Evolutionary conservation across 768 basidiomycete genomes (phyloP), one percentile per base, ranked within the genome.

Genomic region (Hemileccinum rubropunctum): DNA sequence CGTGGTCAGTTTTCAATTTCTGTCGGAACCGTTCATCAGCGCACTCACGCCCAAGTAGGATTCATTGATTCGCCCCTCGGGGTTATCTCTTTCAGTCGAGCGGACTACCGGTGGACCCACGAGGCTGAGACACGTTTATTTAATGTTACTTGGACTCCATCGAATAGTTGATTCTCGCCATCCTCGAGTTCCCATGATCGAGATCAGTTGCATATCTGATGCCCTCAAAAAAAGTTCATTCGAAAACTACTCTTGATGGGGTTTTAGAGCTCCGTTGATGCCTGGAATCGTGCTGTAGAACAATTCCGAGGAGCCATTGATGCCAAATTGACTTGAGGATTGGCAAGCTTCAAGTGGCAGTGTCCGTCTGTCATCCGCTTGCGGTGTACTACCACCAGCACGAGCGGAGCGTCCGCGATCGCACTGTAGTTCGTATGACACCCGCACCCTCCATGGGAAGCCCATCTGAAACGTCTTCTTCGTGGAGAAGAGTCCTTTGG

Each of bases 401-500:
- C 23, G 6, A 23, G 23, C 23, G 23, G n/a, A 23, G 23, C 23
- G 23, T 30, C 28, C 28, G 28, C 5, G 27, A 28, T 28, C 27
- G 28, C 28, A 28, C 27, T 28, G 4, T 30, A 23, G 28, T 9
- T 30, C 28, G 28, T 30, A 30, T 30, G 28, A 8, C 28, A 30
- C 28, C 28, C 28, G 23, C 23, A 23, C 28, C 28, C n/a, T n/a
- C n/a, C 28, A 30, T 8, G 28, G 28, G 28, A 30, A 30, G 28
- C 28, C 28, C 28, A 12, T 30, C 28, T 30, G 28, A 30, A 30
- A 30, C 28, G 69, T 64, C 61, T 34, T 30, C 44, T 36, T 56
- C 47, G 59, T 91, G 88, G 88, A 80, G 82, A 65, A 84, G 81
- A 59, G 77, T 85, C 34, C 78, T 93, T n/a, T 93, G 89, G 90